A percentile compares a stretch with the other conserved stretches of the same genome.
Conservation (phyloP, 23 red algal species). For the Gracilaria domingensis region DNA sequence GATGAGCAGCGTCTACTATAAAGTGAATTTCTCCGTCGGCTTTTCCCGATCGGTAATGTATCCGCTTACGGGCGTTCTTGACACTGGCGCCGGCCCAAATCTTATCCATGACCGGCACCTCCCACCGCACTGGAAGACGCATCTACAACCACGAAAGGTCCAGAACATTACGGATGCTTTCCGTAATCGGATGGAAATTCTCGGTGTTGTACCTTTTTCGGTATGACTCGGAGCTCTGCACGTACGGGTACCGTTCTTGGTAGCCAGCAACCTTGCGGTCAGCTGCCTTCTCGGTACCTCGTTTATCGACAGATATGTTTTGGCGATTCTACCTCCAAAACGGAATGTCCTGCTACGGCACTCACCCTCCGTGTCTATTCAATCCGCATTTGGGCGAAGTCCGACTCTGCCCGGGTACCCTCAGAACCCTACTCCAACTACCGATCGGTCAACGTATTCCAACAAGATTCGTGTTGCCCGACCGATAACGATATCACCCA, state of each 20-base stretch:
- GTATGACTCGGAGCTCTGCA: slow-evolving; percentile 5
- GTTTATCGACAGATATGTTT: slow-evolving; percentile 22
- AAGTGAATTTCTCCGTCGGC: slow-evolving; percentile 9
- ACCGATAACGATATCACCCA: too few species aligned
- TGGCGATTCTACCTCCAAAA: slow-evolving; percentile 2
- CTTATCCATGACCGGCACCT: slow-evolving; percentile 7
- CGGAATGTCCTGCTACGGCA: not conserved
- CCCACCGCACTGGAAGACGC: not conserved
- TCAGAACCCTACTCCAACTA: too few species aligned
- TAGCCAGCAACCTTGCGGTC: slow-evolving; percentile 8
- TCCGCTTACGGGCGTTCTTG: slow-evolving; percentile 5
- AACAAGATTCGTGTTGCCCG: too few species aligned
- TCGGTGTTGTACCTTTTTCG: too few species aligned
- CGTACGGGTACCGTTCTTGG: slow-evolving; percentile 3
- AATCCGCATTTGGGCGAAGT: not conserved
- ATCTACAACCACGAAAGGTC: not conserved
- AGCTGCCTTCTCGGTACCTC: slow-evolving; percentile 12
- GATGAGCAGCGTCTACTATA: not conserved
- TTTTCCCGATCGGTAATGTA: slow-evolving; percentile 9
- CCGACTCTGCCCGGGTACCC: not conserved
- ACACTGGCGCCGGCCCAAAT: slow-evolving; percentile 31
- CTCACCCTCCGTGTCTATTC: not conserved
- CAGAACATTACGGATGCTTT: not conserved
- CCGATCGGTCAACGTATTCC: too few species aligned
- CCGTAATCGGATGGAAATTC: not conserved